A percentile compares a stretch with the other conserved stretches of the same genome.
Conservation (phyloP, 768 basidiomycete species). For the Russula lepida region DNA sequence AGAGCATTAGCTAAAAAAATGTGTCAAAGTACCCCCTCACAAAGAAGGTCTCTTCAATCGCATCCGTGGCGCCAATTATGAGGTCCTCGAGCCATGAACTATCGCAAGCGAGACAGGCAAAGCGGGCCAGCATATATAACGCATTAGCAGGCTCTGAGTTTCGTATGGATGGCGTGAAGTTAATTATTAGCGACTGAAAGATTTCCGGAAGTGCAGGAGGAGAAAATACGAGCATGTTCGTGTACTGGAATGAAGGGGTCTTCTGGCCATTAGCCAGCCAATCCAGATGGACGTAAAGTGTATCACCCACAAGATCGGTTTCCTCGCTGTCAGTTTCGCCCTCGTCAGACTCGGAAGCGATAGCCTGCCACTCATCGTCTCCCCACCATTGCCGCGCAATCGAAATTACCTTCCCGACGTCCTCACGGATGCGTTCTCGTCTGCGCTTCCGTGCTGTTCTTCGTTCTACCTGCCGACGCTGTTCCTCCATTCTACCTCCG, state of each 20-base stretch:
- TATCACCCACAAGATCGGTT: constrained; percentile 39
- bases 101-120: constrained; percentile 88
- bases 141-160: constrained; percentile 86
- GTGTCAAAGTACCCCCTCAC: constrained; percentile 42
- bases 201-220: constrained; percentile 68
- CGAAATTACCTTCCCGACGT: constrained; percentile 48
- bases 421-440: constrained; percentile 48
- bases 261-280: constrained; percentile 24
- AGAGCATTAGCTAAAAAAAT: constrained; percentile 8
- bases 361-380: constrained; percentile 31
- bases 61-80: constrained; percentile 81
- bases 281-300: neutral
- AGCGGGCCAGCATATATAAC: constrained; percentile 83
- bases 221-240: constrained; percentile 91
- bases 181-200: constrained; percentile 73
- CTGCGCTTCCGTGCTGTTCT: constrained; percentile 44
- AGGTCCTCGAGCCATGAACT: constrained; percentile 90
- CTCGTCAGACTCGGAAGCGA: constrained; percentile 31
- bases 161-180: constrained; percentile 59
- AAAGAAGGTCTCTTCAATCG: constrained; percentile 87
- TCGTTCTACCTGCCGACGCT: constrained; percentile 51
- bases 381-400: constrained; percentile 63
- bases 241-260: constrained; percentile 70
- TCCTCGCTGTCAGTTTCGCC: constrained; percentile 42
- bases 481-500: constrained; percentile 66